Evolutionary conservation across 768 basidiomycete genomes (phyloP).

Genomic region (Pholiota conissans): DNA sequence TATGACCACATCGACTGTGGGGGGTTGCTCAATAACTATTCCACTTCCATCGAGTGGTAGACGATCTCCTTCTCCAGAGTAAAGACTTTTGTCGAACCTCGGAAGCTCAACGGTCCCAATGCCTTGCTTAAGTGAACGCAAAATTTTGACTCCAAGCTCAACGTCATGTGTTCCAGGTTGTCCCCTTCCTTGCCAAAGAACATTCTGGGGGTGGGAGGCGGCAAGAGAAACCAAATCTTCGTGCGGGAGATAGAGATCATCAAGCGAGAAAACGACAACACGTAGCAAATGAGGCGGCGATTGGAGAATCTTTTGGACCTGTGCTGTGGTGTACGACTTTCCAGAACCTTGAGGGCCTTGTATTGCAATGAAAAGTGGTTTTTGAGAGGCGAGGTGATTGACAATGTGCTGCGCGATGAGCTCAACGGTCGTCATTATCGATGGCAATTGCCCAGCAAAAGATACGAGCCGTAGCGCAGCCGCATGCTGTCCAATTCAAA

Average conservation of each 20-base stretch:
- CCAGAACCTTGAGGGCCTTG: slow-evolving; percentile 96
- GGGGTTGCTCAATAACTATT: slow-evolving; percentile 38
- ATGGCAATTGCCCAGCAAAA: neutral
- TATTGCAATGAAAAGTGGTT: slow-evolving; percentile 80
- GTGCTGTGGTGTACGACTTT: slow-evolving; percentile 78
- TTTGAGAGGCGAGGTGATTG: slow-evolving; percentile 22
- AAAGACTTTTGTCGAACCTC: slow-evolving; percentile 84
- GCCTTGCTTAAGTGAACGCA: slow-evolving; percentile 48
- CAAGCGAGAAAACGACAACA: slow-evolving; percentile 70
- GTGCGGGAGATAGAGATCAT: slow-evolving; percentile 86
- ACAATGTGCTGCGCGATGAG: slow-evolving; percentile 31
- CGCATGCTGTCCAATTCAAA: slow-evolving; percentile 13
- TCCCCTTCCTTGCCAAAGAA: slow-evolving; percentile 79
- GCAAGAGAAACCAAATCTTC: slow-evolving; percentile 58
- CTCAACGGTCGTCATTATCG: slow-evolving; percentile 31
- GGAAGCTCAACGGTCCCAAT: slow-evolving; percentile 61
- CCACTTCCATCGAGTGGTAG: slow-evolving; percentile 42
- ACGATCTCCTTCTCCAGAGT: slow-evolving; percentile 84
- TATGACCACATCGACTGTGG: slow-evolving; percentile 71
- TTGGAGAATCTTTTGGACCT: slow-evolving; percentile 45
- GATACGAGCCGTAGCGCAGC: neutral
- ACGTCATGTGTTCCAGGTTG: slow-evolving; percentile 93
- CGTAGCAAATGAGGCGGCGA: slow-evolving; percentile 49
- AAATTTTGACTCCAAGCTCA: slow-evolving; percentile 53
- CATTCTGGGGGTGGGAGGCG: slow-evolving; percentile 52